Conservation (phyloP, 306 rosid genomes). For the Lathyrus oleraceus region DNA sequence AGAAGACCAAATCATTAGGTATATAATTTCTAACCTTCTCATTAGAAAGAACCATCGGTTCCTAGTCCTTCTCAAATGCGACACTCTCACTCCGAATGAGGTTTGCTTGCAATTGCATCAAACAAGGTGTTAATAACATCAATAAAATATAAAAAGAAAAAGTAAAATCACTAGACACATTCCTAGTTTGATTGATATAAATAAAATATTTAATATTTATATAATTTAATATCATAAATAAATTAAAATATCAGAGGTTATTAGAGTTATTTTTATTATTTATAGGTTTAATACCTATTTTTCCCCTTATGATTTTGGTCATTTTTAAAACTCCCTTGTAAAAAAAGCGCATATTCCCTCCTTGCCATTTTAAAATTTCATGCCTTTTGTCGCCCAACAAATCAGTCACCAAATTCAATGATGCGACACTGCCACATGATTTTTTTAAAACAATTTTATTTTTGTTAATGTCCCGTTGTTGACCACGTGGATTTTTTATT, state of each 20-base stretch:
- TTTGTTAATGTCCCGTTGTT: too few relatives aligned
- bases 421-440: too few relatives aligned
- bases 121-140: neutral
- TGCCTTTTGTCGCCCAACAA: too few relatives aligned
- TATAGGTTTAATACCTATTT: too few relatives aligned
- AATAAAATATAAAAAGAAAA: neutral
- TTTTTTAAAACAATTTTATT: too few relatives aligned
- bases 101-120: neutral
- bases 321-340: too few relatives aligned
- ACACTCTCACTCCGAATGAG: neutral
- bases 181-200: neutral
- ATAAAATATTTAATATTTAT: neutral
- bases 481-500: too few relatives aligned
- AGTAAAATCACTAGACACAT: neutral
- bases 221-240: neutral
- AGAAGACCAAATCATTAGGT: neutral
- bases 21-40: neutral
- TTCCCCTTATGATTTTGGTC: too few relatives aligned
- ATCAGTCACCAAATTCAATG: too few relatives aligned
- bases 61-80: neutral
- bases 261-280: neutral
- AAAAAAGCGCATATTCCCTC: too few relatives aligned
- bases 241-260: neutral
- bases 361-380: too few relatives aligned
- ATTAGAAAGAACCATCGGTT: neutral